Conservation (phyloP, 176 grass and related monocot genomes). For the Juncus inflexus region DNA sequence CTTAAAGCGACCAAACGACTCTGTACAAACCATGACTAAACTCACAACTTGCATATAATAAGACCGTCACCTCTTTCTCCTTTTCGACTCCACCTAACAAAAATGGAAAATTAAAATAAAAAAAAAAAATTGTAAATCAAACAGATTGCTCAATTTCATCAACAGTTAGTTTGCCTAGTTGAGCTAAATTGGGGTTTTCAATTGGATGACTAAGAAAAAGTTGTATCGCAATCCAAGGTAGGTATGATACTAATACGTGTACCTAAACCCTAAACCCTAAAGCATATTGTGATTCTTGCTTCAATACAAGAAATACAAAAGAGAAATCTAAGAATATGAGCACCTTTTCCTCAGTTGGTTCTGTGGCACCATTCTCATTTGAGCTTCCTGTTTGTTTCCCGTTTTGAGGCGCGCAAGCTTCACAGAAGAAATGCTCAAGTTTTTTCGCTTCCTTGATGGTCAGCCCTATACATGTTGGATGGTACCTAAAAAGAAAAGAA, state of each 20-base stretch:
- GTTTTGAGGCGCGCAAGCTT: conserved; percentile 74
- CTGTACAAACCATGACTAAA: conserved; percentile 44
- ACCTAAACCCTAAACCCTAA: too few relatives aligned
- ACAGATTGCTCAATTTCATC: too few relatives aligned
- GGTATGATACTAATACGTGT: too few relatives aligned
- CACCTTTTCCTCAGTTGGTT: conserved; percentile 88
- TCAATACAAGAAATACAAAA: conserved; percentile 25
- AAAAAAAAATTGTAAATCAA: background rate
- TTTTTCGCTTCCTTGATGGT: conserved; percentile 91
- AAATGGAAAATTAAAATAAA: background rate
- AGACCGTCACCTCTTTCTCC: conserved; percentile 68
- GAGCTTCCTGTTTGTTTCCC: conserved; percentile 51
- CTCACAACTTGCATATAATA: conserved; percentile 7
- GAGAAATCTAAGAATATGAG: background rate
- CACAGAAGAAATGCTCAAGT: conserved; percentile 92
- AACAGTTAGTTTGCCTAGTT: too few relatives aligned
- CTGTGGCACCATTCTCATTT: conserved; percentile 52
- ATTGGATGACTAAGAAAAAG: too few relatives aligned
- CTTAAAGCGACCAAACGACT: conserved; percentile 30
- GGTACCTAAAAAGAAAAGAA: conserved; percentile 57
- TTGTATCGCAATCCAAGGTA: too few relatives aligned
- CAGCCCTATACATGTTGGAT: conserved; percentile 87
- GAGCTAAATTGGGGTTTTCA: too few relatives aligned
- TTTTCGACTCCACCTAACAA: conserved; percentile 73
- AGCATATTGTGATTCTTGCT: background rate